Evolutionary conservation across 2,329 filamentous ascomycete species (phyloP), one percentile per base, ranked within the genome.

Genomic region (Escovopsis sp.): DNA sequence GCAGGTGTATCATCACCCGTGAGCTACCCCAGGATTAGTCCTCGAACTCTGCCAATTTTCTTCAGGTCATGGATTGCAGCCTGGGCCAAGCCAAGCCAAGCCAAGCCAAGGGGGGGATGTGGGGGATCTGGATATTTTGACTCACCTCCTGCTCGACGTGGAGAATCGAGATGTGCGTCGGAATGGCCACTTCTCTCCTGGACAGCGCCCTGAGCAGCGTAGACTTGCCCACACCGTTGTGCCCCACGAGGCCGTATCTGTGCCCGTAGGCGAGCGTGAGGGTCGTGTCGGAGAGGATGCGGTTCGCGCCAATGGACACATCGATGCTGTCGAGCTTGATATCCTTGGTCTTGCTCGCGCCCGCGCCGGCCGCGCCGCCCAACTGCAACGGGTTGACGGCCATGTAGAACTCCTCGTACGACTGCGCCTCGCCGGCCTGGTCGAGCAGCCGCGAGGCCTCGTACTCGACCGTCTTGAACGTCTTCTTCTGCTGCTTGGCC

Each of bases 401-500:
- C 90, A 98, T 96, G 72, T 93, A 98, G 63, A 98, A 96, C 56
- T 98, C 90, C 61, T 98, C 90, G 56, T 98, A 98, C 28, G 85
- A 92, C 66, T 94, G 79, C 11, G 87, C 67, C 49, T 79, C 73
- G 49, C 88, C 80, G 4, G 84, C 70, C 58, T 84, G 74, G 53
- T 92, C 79, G 45, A 98, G 75, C 45, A 98, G 67, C 46, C 77
- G 78, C 11, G 90, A 96, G 0, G 90, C 83, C 62, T 98, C 90
- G 57, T 98, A 98, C 60, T 94, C 84, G 47, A 98, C 90, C 37
- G 80, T 94, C 70, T 96, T 96, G 78, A 90, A 94, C 26, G 78
- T 75, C 66, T 98, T 98, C 68, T 93, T 93, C 63, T 86, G 90
- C 65, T 96, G 90, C 66, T 98, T 98, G 50, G 87, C 87, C 33